Conservation (phyloP, 768 basidiomycete species). For the Agaricus blazei region DNA sequence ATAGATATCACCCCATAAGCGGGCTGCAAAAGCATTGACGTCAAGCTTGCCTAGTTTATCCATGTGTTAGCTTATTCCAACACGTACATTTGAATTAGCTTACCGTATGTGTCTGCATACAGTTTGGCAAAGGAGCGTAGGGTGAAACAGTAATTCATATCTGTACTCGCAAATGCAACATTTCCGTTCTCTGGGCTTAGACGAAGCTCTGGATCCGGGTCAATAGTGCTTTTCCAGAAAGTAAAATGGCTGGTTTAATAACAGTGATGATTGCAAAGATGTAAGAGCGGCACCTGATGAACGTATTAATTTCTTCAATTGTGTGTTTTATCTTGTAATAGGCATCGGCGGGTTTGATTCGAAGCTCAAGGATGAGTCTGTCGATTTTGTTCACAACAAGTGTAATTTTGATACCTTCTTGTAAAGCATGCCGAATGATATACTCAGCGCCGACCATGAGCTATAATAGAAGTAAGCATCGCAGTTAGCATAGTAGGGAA, state of each 20-base stretch:
- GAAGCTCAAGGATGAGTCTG: slow-evolving; percentile 91
- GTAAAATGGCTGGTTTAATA: slow-evolving; percentile 1
- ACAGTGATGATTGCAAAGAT: neutral
- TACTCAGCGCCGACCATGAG: slow-evolving; percentile 92
- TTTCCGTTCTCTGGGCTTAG: slow-evolving; percentile 95
- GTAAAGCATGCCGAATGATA: slow-evolving; percentile 82
- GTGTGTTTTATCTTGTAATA: slow-evolving; percentile 99
- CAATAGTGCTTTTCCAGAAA: slow-evolving; percentile 51
- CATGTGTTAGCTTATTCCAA: neutral
- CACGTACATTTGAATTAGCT: slow-evolving; percentile 11
- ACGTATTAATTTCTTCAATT: slow-evolving; percentile 95
- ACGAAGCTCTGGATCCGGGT: slow-evolving; percentile 83
- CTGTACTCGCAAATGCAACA: slow-evolving; percentile 94
- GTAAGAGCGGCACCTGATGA: slow-evolving; percentile 67
- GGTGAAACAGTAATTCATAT: slow-evolving; percentile 98
- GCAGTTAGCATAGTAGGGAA: slow-evolving; percentile 8
- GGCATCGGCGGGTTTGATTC: slow-evolving; percentile 92
- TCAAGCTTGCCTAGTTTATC: slow-evolving; percentile 60
- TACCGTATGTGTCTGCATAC: slow-evolving; percentile 93
- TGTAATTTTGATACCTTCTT: slow-evolving; percentile 85
- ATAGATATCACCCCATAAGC: slow-evolving; percentile 98
- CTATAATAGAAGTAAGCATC: slow-evolving; percentile 31
- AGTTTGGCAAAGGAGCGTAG: slow-evolving; percentile 90
- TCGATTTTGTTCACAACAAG: slow-evolving; percentile 98
- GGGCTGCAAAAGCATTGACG: slow-evolving; percentile 78